A percentile compares a stretch with the other conserved stretches of the same genome.
Evolutionary conservation across 192 early-diverging fungal species (phyloP).

Genomic region (Coemansia sp.): DNA sequence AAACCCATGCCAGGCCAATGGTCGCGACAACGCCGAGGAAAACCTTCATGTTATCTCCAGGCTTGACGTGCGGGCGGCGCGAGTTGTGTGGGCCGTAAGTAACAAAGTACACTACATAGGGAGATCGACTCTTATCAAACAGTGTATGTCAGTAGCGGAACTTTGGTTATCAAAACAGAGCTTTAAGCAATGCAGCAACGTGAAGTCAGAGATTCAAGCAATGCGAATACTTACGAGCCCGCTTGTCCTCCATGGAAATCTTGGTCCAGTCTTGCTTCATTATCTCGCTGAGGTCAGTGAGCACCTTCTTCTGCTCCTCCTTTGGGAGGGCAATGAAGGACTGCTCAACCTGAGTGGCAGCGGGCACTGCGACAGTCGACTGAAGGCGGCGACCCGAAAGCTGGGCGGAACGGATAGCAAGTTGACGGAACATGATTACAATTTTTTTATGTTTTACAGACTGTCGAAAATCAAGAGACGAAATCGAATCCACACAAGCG

Average conservation of each 20-base stretch:
- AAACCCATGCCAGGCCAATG: conserved; percentile 54
- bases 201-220: conserved; percentile 20
- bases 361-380: conserved; percentile 43
- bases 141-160: background rate
- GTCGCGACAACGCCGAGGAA: conserved; percentile 65
- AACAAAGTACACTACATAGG: conserved; percentile 78
- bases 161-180: background rate
- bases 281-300: conserved; percentile 74
- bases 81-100: conserved; percentile 94
- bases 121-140: background rate
- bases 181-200: background rate
- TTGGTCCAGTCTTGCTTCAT: conserved; percentile 97
- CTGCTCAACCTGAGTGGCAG: conserved; percentile 48
- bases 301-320: conserved; percentile 80
- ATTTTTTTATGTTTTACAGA: conserved; percentile 2
- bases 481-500: conserved; percentile 13
- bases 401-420: conserved; percentile 56
- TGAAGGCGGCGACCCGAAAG: conserved; percentile 68
- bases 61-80: conserved; percentile 71
- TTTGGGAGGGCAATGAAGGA: conserved; percentile 71
- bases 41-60: conserved; percentile 71
- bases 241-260: conserved; percentile 91
- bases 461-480: conserved; percentile 6
- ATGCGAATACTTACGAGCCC: conserved; percentile 61
- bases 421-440: conserved; percentile 64